phyloP scores from a whole-genome alignment of 257 asterid species.

The Vinca minor region DNA sequence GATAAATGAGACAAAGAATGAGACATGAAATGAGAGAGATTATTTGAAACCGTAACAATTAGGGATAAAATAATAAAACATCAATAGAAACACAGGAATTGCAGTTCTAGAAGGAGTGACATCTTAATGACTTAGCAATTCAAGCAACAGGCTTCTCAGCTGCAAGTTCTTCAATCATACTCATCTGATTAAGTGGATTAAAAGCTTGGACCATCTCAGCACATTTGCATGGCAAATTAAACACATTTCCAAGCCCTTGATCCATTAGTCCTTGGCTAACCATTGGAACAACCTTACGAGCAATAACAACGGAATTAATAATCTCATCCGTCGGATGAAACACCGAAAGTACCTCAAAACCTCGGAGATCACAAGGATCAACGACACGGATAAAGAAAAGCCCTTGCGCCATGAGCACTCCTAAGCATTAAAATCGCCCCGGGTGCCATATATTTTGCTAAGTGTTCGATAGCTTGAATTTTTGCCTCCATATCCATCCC shows the following conservation, averaged over 20 bases:
- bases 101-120: neutral
- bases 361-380: slow-evolving; percentile 53
- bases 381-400: slow-evolving; percentile 74
- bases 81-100: neutral
- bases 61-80: neutral
- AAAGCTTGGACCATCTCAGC: slow-evolving; percentile 53
- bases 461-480: slow-evolving; percentile 40
- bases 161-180: slow-evolving; percentile 53
- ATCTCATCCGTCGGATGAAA: slow-evolving; percentile 87
- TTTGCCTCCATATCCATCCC: slow-evolving; percentile 77
- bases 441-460: slow-evolving; percentile 52
- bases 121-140: neutral
- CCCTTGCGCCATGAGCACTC: slow-evolving; percentile 89
- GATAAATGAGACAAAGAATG: too few species aligned
- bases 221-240: slow-evolving; percentile 46
- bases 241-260: slow-evolving; percentile 18
- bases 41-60: too few species aligned
- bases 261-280: neutral
- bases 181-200: slow-evolving; percentile 42
- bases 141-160: slow-evolving; percentile 41
- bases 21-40: too few species aligned
- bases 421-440: slow-evolving; percentile 75
- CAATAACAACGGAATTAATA: slow-evolving; percentile 60
- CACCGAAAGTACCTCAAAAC: slow-evolving; percentile 67
- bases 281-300: slow-evolving; percentile 29